Percentiles rank a stretch among this genome's conserved stretches.
Conservation (phyloP, 164 flowering plant species). For the Stephania cephalantha region DNA sequence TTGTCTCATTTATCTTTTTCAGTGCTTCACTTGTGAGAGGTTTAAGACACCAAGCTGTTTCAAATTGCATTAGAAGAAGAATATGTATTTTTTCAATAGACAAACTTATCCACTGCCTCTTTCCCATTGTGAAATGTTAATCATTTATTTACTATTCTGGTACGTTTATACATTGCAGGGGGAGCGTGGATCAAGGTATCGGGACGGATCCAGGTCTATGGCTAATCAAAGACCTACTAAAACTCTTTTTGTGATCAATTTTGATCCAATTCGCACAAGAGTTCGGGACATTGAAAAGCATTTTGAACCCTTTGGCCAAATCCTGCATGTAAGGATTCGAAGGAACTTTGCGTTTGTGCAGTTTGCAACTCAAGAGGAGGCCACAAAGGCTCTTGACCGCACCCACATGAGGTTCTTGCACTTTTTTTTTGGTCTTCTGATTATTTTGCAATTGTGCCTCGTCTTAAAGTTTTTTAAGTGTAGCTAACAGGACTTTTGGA, state of each 20-base stretch:
- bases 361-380: constrained; percentile 84
- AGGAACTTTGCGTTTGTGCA: constrained; percentile 94
- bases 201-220: constrained; percentile 49
- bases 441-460: not conserved
- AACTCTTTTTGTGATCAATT: constrained; percentile 86
- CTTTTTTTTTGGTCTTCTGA: not conserved
- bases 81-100: not conserved
- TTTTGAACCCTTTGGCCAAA: constrained; percentile 79
- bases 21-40: not conserved
- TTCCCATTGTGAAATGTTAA: not conserved
- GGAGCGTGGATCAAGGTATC: constrained; percentile 46
- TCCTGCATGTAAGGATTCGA: constrained; percentile 66
- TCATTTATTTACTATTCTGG: not conserved
- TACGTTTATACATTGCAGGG: constrained; percentile 35
- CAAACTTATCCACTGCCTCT: not conserved
- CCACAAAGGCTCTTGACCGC: constrained; percentile 81
- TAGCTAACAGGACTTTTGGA: not conserved
- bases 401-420: constrained; percentile 77
- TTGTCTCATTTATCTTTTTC: not conserved
- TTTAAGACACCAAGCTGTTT: not conserved
- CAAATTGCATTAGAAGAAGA: not conserved
- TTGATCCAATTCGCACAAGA: constrained; percentile 68
- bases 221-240: constrained; percentile 76
- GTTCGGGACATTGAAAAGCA: constrained; percentile 69
- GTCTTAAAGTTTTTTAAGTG: not conserved